Conservation (phyloP, 2,329 filamentous ascomycete genomes). For the Colletotrichum truncatum region DNA sequence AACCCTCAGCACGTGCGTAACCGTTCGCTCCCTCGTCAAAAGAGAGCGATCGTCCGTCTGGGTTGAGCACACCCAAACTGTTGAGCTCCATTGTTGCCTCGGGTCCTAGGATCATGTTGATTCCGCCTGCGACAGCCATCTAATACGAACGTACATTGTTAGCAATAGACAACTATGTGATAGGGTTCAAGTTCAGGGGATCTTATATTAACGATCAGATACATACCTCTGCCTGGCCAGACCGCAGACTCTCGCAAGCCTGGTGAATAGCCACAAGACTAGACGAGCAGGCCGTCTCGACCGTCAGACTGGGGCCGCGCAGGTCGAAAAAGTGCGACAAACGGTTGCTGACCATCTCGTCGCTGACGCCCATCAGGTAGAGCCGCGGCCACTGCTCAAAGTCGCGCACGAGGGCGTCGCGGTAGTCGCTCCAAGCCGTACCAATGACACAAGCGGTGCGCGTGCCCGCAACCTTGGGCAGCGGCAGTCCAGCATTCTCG, state of each 20-base stretch:
- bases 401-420: constrained; percentile 41
- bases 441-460: constrained; percentile 23
- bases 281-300: constrained; percentile 61
- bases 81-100: constrained; percentile 16
- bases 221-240: constrained; percentile 35
- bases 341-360: constrained; percentile 48
- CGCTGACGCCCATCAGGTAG: constrained; percentile 48
- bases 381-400: constrained; percentile 43
- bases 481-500: constrained; percentile 31
- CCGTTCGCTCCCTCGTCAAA: constrained; percentile 13
- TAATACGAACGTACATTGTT: constrained; percentile 32
- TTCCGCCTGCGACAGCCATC: constrained; percentile 10
- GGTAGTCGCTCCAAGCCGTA: constrained; percentile 12
- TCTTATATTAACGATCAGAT: too few relatives aligned
- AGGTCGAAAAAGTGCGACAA: constrained; percentile 58
- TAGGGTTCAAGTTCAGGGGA: too few relatives aligned
- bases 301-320: constrained; percentile 54
- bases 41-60: constrained; percentile 35
- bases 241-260: constrained; percentile 39
- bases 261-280: constrained; percentile 56
- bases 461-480: neutral
- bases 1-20: constrained; percentile 20
- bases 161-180: constrained; percentile 29
- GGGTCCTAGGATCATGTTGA: constrained; percentile 1
- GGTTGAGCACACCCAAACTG: constrained; percentile 43